Evolutionary conservation across 108 stramenopile species (phyloP), one percentile per base, ranked within the genome.

Genomic region (Cyclotella kingstonii): DNA sequence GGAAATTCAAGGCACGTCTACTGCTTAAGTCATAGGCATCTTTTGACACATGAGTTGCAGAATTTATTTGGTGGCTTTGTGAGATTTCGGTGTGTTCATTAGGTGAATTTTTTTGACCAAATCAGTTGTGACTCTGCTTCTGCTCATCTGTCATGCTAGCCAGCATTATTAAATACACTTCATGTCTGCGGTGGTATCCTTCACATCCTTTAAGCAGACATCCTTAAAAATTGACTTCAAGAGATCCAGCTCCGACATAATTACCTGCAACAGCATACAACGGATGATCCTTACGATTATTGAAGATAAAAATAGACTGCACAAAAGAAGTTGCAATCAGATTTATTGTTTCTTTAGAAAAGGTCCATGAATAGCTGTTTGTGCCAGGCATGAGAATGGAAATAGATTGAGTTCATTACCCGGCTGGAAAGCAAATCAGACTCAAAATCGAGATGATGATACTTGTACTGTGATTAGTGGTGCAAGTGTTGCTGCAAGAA

Each of bases 261-360:
- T 43, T 68, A 10, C 86, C 76, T 19, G 89, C 90, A 10, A 90
- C 80, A 28, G 80, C 70, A 48, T 89, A 92, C 25, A 93, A 80
- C 2, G 94, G 91, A 68, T 98, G 97, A 19, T 89, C 92, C 49
- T 83, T 84, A 62, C 95, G 96, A 14, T 63, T 64, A 60, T 96
- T 96, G 67, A 98, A 73, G 25, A 98, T 93, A 61, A 98, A 94
- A 15, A 98, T 42, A n/a, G 94, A 69, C 49, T 94, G 95, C 17
- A 94, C 92, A 55, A 98, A 98, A 44, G 89, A 70, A 39, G 91
- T 85, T 31, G 71, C 73, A 39, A 98, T 85, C 3, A 96, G 77
- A 48, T 87, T 85, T 2, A 90, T 30, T 87, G 77, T 49, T 94
- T 87, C 8, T 54, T 51, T 14, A 79, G 67, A 31, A 96, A 60